These are phyloP conservation scores for Trichoderma sp. DNA, from an alignment of 2,329 filamentous ascomycete genomes.

Conservation along the genomic window DNA sequence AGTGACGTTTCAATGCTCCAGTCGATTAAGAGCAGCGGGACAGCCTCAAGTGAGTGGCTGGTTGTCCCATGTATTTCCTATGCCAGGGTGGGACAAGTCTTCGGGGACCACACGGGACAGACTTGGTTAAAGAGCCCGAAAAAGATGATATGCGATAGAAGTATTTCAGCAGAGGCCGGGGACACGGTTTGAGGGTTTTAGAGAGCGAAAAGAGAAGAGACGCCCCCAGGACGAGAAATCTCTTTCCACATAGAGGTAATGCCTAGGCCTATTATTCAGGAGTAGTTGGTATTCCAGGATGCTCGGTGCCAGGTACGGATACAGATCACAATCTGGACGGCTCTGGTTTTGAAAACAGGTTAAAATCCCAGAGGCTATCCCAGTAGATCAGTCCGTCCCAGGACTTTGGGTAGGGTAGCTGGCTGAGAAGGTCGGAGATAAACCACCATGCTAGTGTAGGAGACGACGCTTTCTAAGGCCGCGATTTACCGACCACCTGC, in stretches of 20 bases:
- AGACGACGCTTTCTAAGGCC: not conserved
- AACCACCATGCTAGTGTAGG: not conserved
- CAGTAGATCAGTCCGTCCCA: not conserved
- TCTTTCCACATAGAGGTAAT: not conserved
- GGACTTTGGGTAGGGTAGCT: not conserved
- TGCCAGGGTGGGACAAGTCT: not conserved
- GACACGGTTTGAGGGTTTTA: not conserved
- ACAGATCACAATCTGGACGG: not conserved
- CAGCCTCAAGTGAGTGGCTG: not conserved
- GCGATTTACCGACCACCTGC: not conserved
- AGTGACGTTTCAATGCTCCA: not conserved
- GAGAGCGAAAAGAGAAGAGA: not conserved
- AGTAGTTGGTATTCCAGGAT: not conserved
- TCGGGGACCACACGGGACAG: slow-evolving; percentile 18
- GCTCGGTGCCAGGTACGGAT: not conserved
- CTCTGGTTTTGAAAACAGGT: not conserved
- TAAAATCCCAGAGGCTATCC: not conserved
- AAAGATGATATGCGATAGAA: slow-evolving; percentile 22
- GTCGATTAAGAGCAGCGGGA: not conserved
- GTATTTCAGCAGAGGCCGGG: not conserved
- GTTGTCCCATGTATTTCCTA: not conserved
- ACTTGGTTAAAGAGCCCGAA: slow-evolving; percentile 21
- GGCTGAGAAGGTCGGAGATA: not conserved
- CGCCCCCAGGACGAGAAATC: not conserved
- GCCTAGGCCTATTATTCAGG: not conserved